A percentile compares a stretch with the other conserved stretches of the same genome.
These are phyloP conservation scores for Cerioporus squamosus DNA, from an alignment of 1,284 basidiomycete genomes.

Conservation along the genomic window DNA sequence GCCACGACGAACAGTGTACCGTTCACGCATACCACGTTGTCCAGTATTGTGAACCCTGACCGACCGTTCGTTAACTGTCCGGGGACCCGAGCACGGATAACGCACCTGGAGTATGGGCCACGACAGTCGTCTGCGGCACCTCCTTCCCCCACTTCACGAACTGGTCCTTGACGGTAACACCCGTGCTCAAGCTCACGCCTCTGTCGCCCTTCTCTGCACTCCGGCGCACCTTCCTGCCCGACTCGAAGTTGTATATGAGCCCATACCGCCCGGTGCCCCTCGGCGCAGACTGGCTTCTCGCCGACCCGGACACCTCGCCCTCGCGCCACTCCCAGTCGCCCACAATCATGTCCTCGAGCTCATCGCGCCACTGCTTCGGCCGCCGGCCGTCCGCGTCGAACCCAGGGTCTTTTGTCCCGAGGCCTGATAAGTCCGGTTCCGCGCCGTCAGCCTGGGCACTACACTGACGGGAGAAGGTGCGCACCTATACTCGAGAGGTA, in stretches of 20 bases:
- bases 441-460: conserved; percentile 33
- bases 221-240: conserved; percentile 37
- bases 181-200: conserved; percentile 28
- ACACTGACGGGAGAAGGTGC: background rate
- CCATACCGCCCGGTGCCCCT: conserved; percentile 22
- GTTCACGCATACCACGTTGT: conserved; percentile 73
- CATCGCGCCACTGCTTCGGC: conserved; percentile 51
- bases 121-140: conserved; percentile 53
- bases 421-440: conserved; percentile 35
- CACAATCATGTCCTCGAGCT: conserved; percentile 61
- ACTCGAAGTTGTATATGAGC: conserved; percentile 35
- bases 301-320: conserved; percentile 52
- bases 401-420: conserved; percentile 39
- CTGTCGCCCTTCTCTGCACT: conserved; percentile 26
- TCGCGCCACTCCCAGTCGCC: conserved; percentile 71
- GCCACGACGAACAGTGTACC: conserved; percentile 73
- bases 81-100: background rate
- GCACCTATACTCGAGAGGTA: conserved; percentile 33
- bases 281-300: conserved; percentile 22
- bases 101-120: conserved; percentile 66
- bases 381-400: conserved; percentile 51
- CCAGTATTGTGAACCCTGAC: conserved; percentile 80
- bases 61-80: background rate
- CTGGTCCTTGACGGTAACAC: conserved; percentile 51
- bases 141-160: conserved; percentile 55